Evolutionary conservation across 306 rosid genomes (phyloP), one percentile per base, ranked within the genome.

Genomic region (Cyamopsis tetragonoloba): DNA sequence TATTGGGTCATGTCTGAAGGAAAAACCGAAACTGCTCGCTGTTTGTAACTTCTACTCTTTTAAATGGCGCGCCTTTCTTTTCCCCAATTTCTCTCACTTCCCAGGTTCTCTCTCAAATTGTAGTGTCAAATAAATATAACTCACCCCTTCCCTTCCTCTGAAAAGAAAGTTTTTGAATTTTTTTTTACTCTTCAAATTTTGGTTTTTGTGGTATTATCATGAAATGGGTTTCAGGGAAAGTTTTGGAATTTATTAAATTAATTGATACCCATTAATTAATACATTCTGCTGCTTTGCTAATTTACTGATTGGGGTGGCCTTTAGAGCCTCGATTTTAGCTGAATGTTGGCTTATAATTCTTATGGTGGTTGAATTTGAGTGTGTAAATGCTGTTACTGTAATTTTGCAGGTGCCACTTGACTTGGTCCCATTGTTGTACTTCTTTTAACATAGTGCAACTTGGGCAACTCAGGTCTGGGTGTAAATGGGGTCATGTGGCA

Each of bases 11-110:
- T 80, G 85, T 43, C 82, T 34, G 17, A 70, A 69, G 20, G 24
- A 69, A 50, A 12, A 49, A 54, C 79, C 68, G 67, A 12, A 49
- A 54, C 79, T 71, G 67, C n/a, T 64, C 77, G 10, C 5, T 64
- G 15, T 46, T 55, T 72, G 27, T 69, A 79, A 34, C 43, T 49
- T 32, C 61, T 49, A 42, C 44, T 72, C 78, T 37, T 24, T 81
- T 71, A 9, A 83, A 90, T 88, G 96, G 87, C 95, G 42, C 83
- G 70, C 22, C 70, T 91, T 1, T 78, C 89, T 31, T 80, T 84
- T 73, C 38, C 88, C 47, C 87, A 66, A 4, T 85, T 87, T 79
- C 82, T 89, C 46, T 78, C 78, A 5, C 55, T 71, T 62, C 80
- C 93, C 87, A 93, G 98, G 96, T 92, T 67, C 74, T 22, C 28